Evolutionary conservation across 371 early-diverging fungal genomes (phyloP), one percentile per base, ranked within the genome.

Genomic region (Blakeslea trispora): DNA sequence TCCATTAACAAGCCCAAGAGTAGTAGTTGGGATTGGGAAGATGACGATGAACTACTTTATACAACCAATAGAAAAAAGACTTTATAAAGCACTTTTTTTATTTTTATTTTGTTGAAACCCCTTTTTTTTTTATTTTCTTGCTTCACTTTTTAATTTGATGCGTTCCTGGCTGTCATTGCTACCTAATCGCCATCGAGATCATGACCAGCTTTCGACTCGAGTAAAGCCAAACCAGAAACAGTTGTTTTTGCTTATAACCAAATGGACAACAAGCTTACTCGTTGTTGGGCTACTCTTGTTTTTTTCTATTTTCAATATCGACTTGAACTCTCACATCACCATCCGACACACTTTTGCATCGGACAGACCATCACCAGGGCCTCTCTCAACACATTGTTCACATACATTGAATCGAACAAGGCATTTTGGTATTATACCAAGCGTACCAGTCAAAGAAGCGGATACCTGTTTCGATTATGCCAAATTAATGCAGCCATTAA

Each of bases 381-480:
- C 69, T 28, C 59, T 63, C 11, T 53, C 55, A 17, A 17, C 11
- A 14, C 32, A 58, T 47, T 68, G 66, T 39, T 11, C 58, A 46
- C 35, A 57, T 19, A 19, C 45, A 52, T 21, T 21, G 23, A 21
- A 18, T 17, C 23, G 19, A 22, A 31, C 24, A 45, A 19, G 50
- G 53, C 50, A 55, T 52, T 51, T 17, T 50, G 46, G 61, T 37
- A 57, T 75, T 32, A 61, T 73, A 37, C 71, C 77, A 21, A 67
- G 71, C 35, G 53, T 71, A 9, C 77, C 74, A 50, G 55, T 69
- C n/a, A 55, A 48, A 18, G 72, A 77, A 45, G 72, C 46, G 1
- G 61, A 64, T 40, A 63, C 62, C 49, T 81, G 81, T 46, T 81
- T 60, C 49, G 77, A 77, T 39, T 81, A 68, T 59, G 77, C 77